phyloP scores from a whole-genome alignment of 1,139 yeast species.

The Candida sanyaensis region DNA sequence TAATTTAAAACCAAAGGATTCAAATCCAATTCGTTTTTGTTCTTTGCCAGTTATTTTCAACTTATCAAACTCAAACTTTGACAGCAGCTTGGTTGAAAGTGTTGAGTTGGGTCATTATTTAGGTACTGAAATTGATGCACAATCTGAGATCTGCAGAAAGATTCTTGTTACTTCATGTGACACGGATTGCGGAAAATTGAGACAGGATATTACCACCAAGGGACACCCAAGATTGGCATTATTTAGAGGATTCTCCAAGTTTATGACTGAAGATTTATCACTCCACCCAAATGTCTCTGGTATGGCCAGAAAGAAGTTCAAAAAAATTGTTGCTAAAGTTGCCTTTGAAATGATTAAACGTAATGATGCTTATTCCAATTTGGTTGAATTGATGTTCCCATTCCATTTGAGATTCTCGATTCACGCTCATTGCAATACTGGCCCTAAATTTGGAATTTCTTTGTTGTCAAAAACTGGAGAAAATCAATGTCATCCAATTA shows the following conservation, averaged over 20 bases:
- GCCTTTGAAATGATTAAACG: slow-evolving; percentile 66
- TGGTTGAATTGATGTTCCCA: slow-evolving; percentile 61
- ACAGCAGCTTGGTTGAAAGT: slow-evolving; percentile 20
- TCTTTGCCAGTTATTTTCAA: slow-evolving; percentile 40
- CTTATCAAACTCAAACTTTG: slow-evolving; percentile 20
- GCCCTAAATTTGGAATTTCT: slow-evolving; percentile 60
- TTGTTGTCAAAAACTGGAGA: slow-evolving; percentile 37
- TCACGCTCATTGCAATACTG: slow-evolving; percentile 59
- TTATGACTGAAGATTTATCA: slow-evolving; percentile 59
- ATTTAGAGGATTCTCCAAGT: slow-evolving; percentile 58
- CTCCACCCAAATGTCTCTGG: slow-evolving; percentile 37
- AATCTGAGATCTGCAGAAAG: slow-evolving; percentile 40
- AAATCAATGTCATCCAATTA: slow-evolving; percentile 40
- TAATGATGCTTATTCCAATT: slow-evolving; percentile 64
- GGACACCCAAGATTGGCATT: slow-evolving; percentile 54
- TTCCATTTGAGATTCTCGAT: slow-evolving; percentile 60
- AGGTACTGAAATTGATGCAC: slow-evolving; percentile 33
- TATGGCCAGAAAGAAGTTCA: slow-evolving; percentile 49
- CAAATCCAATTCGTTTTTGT: slow-evolving; percentile 27
- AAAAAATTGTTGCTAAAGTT: slow-evolving; percentile 51
- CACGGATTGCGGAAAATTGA: slow-evolving; percentile 38
- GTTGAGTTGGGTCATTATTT: slow-evolving; percentile 33
- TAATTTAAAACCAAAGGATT: slow-evolving; percentile 25
- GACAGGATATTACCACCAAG: slow-evolving; percentile 35
- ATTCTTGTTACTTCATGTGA: slow-evolving; percentile 41